phyloP scores from a whole-genome alignment of 2,329 filamentous ascomycete genomes.

The Podosphaera xanthii region DNA sequence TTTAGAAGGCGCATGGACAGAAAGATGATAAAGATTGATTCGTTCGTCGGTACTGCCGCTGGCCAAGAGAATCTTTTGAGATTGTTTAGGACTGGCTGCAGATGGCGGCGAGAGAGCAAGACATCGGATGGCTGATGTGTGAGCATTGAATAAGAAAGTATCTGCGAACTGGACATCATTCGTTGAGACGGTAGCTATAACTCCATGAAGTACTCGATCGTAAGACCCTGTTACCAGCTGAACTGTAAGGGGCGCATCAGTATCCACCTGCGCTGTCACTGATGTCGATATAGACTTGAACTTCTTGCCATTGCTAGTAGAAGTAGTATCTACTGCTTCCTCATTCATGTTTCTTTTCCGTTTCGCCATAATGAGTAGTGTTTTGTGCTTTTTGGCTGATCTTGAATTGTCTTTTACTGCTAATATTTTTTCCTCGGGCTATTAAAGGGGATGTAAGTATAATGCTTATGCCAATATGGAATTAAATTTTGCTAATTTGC shows the following conservation, averaged over 20 bases:
- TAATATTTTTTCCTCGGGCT: too few relatives aligned
- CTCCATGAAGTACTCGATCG: slow-evolving; percentile 74
- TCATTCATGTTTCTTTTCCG: slow-evolving; percentile 13
- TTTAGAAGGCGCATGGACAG: slow-evolving; percentile 39
- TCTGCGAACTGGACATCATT: slow-evolving; percentile 50
- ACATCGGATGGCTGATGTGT: slow-evolving; percentile 72
- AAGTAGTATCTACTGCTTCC: slow-evolving; percentile 5
- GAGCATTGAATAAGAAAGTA: slow-evolving; percentile 88
- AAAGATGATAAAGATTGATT: slow-evolving; percentile 84
- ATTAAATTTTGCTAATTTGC: too few relatives aligned
- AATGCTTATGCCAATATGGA: too few relatives aligned
- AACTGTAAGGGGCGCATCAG: slow-evolving; percentile 29
- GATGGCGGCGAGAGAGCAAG: slow-evolving; percentile 66
- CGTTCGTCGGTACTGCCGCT: slow-evolving; percentile 84
- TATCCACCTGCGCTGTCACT: slow-evolving; percentile 3
- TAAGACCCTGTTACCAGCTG: slow-evolving; percentile 89
- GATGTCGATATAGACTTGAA: neutral
- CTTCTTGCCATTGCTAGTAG: slow-evolving; percentile 13
- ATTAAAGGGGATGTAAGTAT: too few relatives aligned
- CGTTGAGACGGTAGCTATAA: slow-evolving; percentile 46
- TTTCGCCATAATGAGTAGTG: slow-evolving; percentile 13
- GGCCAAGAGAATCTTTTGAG: slow-evolving; percentile 71
- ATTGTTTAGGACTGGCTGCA: slow-evolving; percentile 31
- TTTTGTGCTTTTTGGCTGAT: too few relatives aligned
- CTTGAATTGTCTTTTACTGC: too few relatives aligned